Evolutionary conservation across 2,329 filamentous ascomycete genomes (phyloP).

Genomic region (Fusarium abutilonis): DNA sequence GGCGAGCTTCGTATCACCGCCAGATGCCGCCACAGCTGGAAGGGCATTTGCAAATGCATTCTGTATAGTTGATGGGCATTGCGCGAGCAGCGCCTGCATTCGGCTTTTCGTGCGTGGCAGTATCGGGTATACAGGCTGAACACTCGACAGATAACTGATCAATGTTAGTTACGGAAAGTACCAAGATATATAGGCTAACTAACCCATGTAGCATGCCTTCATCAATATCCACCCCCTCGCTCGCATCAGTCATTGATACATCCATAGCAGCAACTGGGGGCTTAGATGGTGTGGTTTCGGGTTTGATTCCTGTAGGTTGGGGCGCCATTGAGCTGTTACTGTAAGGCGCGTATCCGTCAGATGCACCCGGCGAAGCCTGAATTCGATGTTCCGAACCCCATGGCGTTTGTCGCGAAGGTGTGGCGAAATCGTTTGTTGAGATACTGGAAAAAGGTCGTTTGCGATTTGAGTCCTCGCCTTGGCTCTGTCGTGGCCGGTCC

Average conservation of each 20-base stretch:
- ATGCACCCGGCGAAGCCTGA: slow-evolving; percentile 53
- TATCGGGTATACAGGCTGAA: slow-evolving; percentile 75
- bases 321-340: slow-evolving; percentile 58
- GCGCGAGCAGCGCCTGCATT: slow-evolving; percentile 65
- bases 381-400: slow-evolving; percentile 62
- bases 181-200: slow-evolving; percentile 31
- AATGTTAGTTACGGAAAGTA: slow-evolving; percentile 16
- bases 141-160: slow-evolving; percentile 67
- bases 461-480: slow-evolving; percentile 47
- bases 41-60: slow-evolving; percentile 73
- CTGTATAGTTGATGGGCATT: slow-evolving; percentile 65
- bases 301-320: slow-evolving; percentile 55
- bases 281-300: slow-evolving; percentile 51
- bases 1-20: slow-evolving; percentile 57
- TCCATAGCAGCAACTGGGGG: slow-evolving; percentile 51
- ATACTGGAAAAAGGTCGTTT: slow-evolving; percentile 63
- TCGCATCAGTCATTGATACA: slow-evolving; percentile 48
- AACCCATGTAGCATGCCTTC: slow-evolving; percentile 60
- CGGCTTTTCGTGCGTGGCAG: slow-evolving; percentile 66
- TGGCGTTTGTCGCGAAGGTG: slow-evolving; percentile 55
- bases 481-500: slow-evolving; percentile 49
- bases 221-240: slow-evolving; percentile 52
- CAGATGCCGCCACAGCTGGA: slow-evolving; percentile 57
- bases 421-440: slow-evolving; percentile 54
- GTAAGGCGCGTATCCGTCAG: slow-evolving; percentile 49